Base-by-base conservation (phyloP, 2,329 filamentous ascomycete genomes). In the Exophiala aquamarina region DNA sequence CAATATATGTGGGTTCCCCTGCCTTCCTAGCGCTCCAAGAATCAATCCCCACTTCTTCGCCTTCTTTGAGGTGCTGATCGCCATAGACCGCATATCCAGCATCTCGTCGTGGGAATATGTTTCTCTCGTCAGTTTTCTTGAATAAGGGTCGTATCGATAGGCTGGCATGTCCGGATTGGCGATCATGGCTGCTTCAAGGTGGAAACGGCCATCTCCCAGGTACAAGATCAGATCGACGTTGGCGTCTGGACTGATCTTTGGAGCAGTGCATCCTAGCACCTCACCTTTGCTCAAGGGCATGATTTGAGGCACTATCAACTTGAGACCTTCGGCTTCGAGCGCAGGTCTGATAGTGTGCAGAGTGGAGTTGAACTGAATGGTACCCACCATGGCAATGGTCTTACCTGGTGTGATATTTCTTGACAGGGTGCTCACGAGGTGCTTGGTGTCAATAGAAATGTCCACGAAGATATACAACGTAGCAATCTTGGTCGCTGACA, bases 171-270 rank as follows among this genome's bases (percentile, higher is more conserved):
- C 71, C 0, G 94, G 93, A 69, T 98, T 98, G 65, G 97, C 93
- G 57, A 98, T 98, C 92, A 98, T 98, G 62, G 94, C 92, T 62
- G 89, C 94, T 70, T 98, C 93, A 34, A 98, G 85, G 66, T 98
- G 93, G 73, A 96, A 96, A 49, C 91, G 82, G 10, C 91, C 91
- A 63, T 96, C 91, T 37, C 91, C 91, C 11, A 96, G 81, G 65
- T 96, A 96, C 1, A 96, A 74, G 36, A 96, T 85, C 54, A 89
- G 70, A 63, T 95, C 88, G 17, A 91, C 81, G 29, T 75, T 72
- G 31, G 70, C 61, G n/a, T 72, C 63, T 3, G 68, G 63, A 11
- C 74, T 61, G n/a, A 92, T 74, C 17, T 79, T 78, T 0, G 93
- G 93, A 0, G 91, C 95, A 6, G 93, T 98, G 67, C 93, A 98